Conservation (phyloP, 1,139 yeast genomes). For the Nematodospora anomalae region DNA sequence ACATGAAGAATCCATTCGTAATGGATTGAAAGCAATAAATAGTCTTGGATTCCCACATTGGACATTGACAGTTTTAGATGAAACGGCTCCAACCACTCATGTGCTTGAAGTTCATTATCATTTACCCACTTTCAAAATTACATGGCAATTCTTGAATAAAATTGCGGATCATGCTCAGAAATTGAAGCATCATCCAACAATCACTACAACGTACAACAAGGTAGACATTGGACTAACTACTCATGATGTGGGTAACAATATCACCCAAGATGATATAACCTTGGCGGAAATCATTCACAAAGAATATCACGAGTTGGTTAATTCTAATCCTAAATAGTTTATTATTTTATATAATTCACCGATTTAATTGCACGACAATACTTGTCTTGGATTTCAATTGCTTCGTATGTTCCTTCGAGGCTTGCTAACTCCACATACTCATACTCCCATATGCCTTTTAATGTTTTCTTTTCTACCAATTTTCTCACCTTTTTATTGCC, state of each 20-base stretch:
- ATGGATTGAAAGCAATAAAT: slow-evolving; percentile 15
- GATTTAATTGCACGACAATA: slow-evolving; percentile 59
- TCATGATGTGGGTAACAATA: slow-evolving; percentile 58
- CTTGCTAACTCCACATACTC: slow-evolving; percentile 75
- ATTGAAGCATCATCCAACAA: slow-evolving; percentile 73
- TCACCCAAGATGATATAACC: slow-evolving; percentile 59
- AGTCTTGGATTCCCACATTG: slow-evolving; percentile 15
- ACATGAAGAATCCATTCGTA: slow-evolving; percentile 11
- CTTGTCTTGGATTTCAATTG: slow-evolving; percentile 80
- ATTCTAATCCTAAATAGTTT: slow-evolving; percentile 3
- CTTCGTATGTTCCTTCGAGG: slow-evolving; percentile 92
- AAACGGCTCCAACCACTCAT: slow-evolving; percentile 10
- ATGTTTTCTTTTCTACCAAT: slow-evolving; percentile 75
- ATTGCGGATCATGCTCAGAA: slow-evolving; percentile 62
- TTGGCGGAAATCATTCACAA: slow-evolving; percentile 43
- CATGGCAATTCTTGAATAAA: slow-evolving; percentile 65
- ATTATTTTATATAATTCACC: slow-evolving; percentile 16
- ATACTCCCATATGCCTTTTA: slow-evolving; percentile 65
- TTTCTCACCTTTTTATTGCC: slow-evolving; percentile 22
- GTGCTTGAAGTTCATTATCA: slow-evolving; percentile 25
- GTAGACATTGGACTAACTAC: slow-evolving; percentile 63
- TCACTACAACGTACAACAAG: slow-evolving; percentile 60
- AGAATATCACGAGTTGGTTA: slow-evolving; percentile 10
- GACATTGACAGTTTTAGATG: slow-evolving; percentile 11
- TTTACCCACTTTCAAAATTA: slow-evolving; percentile 53